Percentiles rank a stretch among this genome's conserved stretches.
Evolutionary conservation across 192 early-diverging fungal species (phyloP).

Genomic region (Linnemannia elongata): DNA sequence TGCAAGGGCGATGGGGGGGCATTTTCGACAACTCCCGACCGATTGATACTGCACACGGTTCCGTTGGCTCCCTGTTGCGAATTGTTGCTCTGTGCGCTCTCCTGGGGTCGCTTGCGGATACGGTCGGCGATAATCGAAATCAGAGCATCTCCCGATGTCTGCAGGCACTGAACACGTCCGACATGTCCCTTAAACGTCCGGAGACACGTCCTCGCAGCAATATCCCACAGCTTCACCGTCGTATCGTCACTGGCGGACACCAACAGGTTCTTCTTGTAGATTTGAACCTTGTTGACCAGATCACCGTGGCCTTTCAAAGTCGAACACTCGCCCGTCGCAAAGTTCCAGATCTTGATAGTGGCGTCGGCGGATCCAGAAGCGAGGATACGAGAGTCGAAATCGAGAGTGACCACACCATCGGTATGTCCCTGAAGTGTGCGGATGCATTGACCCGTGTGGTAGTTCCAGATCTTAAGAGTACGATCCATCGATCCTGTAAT

Average conservation of each 20-base stretch:
- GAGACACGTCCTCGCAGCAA: conserved; percentile 77
- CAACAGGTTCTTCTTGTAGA: conserved; percentile 74
- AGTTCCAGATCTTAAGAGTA: conserved; percentile 94
- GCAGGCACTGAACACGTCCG: conserved; percentile 77
- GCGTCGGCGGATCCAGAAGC: conserved; percentile 90
- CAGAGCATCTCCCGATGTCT: conserved; percentile 52
- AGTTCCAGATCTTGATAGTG: conserved; percentile 91
- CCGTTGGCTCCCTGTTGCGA: conserved; percentile 12
- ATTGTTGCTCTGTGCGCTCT: background rate
- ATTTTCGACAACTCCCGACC: conserved; percentile 62
- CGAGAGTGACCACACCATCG: conserved; percentile 87
- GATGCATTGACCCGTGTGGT: conserved; percentile 89
- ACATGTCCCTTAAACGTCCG: conserved; percentile 79
- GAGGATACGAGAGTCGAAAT: conserved; percentile 82
- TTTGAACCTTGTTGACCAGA: conserved; percentile 92
- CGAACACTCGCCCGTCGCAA: conserved; percentile 73
- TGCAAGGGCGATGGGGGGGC: conserved; percentile 32
- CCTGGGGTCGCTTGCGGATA: conserved; percentile 23
- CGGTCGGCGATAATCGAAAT: conserved; percentile 50
- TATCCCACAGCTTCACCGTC: conserved; percentile 88
- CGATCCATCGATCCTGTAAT: conserved; percentile 94
- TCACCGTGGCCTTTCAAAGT: conserved; percentile 88
- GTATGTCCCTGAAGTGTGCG: conserved; percentile 83
- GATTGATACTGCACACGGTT: conserved; percentile 41
- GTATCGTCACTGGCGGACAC: conserved; percentile 94